A percentile compares a stretch with the other conserved stretches of the same genome.
Conservation (phyloP, 148 eudicot species). For the Diospyros lotus region DNA sequence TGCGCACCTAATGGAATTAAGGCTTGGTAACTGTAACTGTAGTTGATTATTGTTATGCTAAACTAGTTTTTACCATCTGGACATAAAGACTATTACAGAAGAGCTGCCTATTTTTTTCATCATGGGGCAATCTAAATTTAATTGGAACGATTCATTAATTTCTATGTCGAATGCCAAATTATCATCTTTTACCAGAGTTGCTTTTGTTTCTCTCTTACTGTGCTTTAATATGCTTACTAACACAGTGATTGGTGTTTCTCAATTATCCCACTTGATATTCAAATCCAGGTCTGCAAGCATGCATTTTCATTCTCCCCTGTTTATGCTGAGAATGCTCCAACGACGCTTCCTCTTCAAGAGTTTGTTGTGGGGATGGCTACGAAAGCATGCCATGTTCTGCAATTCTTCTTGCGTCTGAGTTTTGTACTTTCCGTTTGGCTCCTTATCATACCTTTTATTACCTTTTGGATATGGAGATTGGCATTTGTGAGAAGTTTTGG, state of each 20-base stretch:
- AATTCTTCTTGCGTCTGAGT: slow-evolving; percentile 87
- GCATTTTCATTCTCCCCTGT: slow-evolving; percentile 92
- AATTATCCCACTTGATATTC: background rate
- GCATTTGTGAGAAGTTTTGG: slow-evolving; percentile 82
- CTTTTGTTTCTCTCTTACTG: background rate
- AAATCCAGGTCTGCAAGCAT: slow-evolving; percentile 96
- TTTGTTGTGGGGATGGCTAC: slow-evolving; percentile 78
- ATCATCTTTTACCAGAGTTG: background rate
- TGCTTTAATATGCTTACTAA: background rate
- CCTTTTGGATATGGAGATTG: slow-evolving; percentile 96
- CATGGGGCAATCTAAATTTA: background rate
- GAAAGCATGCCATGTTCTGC: slow-evolving; percentile 85
- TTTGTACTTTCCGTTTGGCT: slow-evolving; percentile 97
- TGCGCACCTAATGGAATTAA: background rate
- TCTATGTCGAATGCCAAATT: background rate
- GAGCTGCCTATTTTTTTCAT: background rate
- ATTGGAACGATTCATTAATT: background rate
- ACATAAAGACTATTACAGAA: background rate
- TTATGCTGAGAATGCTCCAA: slow-evolving; percentile 90
- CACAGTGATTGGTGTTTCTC: background rate
- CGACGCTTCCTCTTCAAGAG: slow-evolving; percentile 87
- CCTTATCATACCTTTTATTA: slow-evolving; percentile 86
- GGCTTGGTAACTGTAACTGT: background rate
- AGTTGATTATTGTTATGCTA: background rate
- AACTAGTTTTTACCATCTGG: background rate